These are phyloP conservation scores for Penicillium frequentans DNA, from an alignment of 2,329 filamentous ascomycete genomes.

Conservation along the genomic window DNA sequence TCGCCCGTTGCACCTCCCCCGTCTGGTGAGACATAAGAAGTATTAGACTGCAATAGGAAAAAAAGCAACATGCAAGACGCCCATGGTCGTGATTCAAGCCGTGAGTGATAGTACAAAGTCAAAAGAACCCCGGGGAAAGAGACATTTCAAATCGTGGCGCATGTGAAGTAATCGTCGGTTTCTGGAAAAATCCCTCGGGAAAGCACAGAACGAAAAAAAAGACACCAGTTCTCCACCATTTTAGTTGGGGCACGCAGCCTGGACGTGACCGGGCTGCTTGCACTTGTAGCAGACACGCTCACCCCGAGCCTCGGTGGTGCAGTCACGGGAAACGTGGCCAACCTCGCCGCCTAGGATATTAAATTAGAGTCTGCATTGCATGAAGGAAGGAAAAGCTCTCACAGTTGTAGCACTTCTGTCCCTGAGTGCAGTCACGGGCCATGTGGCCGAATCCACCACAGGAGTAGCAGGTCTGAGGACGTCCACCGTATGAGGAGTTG, in stretches of 20 bases:
- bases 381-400: constrained; percentile 29
- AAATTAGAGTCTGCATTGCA: not conserved
- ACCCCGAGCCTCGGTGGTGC: constrained; percentile 82
- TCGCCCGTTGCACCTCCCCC: constrained; percentile 21
- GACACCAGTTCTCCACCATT: constrained; percentile 17
- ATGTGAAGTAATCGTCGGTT: constrained; percentile 17
- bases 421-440: constrained; percentile 97
- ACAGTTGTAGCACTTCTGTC: constrained; percentile 99
- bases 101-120: constrained; percentile 23
- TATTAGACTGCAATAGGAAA: constrained; percentile 11
- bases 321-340: constrained; percentile 93
- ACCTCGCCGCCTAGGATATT: constrained; percentile 67
- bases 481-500: constrained; percentile 49
- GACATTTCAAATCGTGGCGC: constrained; percentile 30
- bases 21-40: constrained; percentile 13
- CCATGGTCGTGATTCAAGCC: constrained; percentile 20
- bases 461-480: constrained; percentile 91
- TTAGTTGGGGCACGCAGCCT: constrained; percentile 75
- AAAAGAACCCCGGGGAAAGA: constrained; percentile 22
- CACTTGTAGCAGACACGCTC: constrained; percentile 99
- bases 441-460: constrained; percentile 97
- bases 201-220: constrained; percentile 6
- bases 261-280: constrained; percentile 83
- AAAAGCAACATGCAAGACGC: constrained; percentile 20
- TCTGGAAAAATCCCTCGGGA: constrained; percentile 7